Conservation (phyloP, 2,329 filamentous ascomycete genomes). For the Rhytidhysteron rufulum region DNA sequence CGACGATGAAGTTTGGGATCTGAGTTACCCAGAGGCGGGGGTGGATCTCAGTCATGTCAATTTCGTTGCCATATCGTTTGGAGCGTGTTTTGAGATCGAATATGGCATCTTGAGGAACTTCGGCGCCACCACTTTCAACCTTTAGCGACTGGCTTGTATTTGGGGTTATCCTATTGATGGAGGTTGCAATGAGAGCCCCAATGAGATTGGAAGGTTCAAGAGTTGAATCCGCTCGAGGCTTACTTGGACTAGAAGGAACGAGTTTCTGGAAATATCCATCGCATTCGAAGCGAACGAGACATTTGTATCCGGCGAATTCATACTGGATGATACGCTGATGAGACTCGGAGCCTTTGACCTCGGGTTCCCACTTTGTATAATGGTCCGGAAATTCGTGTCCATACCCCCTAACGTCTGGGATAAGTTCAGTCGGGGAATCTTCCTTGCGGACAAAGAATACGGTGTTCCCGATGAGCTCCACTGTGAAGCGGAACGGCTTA, state of each 20-base stretch:
- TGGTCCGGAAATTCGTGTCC: constrained; percentile 65
- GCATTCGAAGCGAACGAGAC: constrained; percentile 54
- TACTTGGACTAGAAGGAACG: neutral
- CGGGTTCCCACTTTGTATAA: constrained; percentile 60
- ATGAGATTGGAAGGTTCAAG: constrained; percentile 9
- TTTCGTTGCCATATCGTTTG: constrained; percentile 21
- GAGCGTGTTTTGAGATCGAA: constrained; percentile 54
- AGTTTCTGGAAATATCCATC: constrained; percentile 52
- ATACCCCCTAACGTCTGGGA: constrained; percentile 55
- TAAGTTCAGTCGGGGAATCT: constrained; percentile 55
- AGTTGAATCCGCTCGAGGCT: neutral
- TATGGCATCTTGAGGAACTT: constrained; percentile 41
- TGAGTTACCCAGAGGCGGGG: constrained; percentile 50
- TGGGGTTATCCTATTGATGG: constrained; percentile 4
- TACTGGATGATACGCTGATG: constrained; percentile 63
- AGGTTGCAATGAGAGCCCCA: constrained; percentile 8
- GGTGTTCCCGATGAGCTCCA: constrained; percentile 54
- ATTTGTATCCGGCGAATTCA: constrained; percentile 49
- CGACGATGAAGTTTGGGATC: constrained; percentile 50
- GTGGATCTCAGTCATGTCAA: constrained; percentile 40
- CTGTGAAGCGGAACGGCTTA: constrained; percentile 55
- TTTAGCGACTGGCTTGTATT: constrained; percentile 9
- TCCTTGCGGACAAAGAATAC: constrained; percentile 63
- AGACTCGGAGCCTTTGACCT: constrained; percentile 52
- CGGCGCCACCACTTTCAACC: constrained; percentile 16